Conservation (phyloP, 495 filamentous ascomycete genomes). For the Corynascus novoguineensis region DNA sequence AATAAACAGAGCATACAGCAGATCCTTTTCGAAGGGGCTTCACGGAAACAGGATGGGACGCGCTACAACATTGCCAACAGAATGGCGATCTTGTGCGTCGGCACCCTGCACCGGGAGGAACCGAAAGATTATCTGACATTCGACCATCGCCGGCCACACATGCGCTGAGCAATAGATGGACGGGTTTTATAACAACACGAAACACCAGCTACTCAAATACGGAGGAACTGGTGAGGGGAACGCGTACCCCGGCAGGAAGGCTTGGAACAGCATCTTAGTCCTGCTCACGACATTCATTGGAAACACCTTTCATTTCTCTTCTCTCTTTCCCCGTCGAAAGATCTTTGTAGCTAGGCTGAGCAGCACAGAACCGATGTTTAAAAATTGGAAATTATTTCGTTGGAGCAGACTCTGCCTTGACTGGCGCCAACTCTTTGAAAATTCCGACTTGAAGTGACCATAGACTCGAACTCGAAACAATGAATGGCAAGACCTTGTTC, state of each 20-base stretch:
- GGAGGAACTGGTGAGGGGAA: background rate
- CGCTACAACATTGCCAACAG: background rate
- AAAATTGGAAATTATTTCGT: background rate
- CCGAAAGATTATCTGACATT: background rate
- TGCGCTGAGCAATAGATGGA: background rate
- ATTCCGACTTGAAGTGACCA: background rate
- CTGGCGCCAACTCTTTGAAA: background rate
- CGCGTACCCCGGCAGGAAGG: conserved; percentile 1
- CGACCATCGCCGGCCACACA: background rate
- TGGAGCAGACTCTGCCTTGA: background rate
- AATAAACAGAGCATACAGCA: background rate
- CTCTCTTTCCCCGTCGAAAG: background rate
- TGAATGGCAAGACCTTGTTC: too few relatives aligned
- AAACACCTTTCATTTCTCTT: background rate
- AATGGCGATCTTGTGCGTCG: background rate
- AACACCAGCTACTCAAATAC: background rate
- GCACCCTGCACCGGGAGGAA: background rate
- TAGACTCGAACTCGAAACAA: too few relatives aligned
- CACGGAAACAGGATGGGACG: background rate
- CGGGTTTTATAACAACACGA: background rate
- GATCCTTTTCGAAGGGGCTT: background rate
- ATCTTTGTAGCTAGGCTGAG: conserved; percentile 19
- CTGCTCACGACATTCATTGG: conserved; percentile 6
- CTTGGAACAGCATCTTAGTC: conserved; percentile 5
- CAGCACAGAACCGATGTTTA: conserved; percentile 11